Base-by-base conservation (phyloP, 176 grass and related monocot species). In the Aegilops bicornis region DNA sequence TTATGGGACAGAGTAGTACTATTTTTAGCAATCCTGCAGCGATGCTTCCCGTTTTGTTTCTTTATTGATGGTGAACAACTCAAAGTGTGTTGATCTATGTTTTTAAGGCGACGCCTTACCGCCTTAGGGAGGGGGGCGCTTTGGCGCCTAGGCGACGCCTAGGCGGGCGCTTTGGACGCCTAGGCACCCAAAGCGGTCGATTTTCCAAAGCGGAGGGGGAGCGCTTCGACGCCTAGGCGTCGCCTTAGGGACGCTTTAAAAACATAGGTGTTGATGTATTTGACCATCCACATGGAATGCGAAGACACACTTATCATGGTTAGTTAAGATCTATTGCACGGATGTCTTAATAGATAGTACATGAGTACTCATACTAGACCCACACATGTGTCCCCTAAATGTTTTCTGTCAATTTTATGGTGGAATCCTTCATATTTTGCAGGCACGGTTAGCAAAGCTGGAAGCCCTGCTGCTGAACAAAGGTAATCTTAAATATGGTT, bases 361-460 rank as follows among this genome's bases (percentile, higher is more conserved):
- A 17, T 52, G 48, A 17, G 48, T 17, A 17, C 48, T 52, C 48
- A 52, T 17, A 17, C 13, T 52, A 84, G 56, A 72, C 3, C 56
- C 20, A 59, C 27, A 84, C 56, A 72, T 16, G 31, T 79, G 56
- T 84, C 62, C 56, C 69, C 69, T 84, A 17, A 23, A n/a, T 47
- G 59, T 81, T 58, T 78, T 14, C 68, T 76, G 74, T 20, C 23
- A 58, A 72, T 58, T 80, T 84, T 70, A 88, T 77, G 54, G 14
- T 15, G 58, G 16, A 25, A 84, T 76, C 22, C 27, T 74, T 63
- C 37, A 63, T 48, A 48, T 63, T 79, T 60, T 81, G 64, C 67
- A 90, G 93, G 54, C 81, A 84, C 91, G 93, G 36, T 84, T 95
- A 66, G 86, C 90, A 32, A 95, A 92, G 83, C 88, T 95, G 85